Evolutionary conservation across 2,329 filamentous ascomycete species (phyloP), one percentile per base, ranked within the genome.

Genomic region (Colletotrichum sp.): DNA sequence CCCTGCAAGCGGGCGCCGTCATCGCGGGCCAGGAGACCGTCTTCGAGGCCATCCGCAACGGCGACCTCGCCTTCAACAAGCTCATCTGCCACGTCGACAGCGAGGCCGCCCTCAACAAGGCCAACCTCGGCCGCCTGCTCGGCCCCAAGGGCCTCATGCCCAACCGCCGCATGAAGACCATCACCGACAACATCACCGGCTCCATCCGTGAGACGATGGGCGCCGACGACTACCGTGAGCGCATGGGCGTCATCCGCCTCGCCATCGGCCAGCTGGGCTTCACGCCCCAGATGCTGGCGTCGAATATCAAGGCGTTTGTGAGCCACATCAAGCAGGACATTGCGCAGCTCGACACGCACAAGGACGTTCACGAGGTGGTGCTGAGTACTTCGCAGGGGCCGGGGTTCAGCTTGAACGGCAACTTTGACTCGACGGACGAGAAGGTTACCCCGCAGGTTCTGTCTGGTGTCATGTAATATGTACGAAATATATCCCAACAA

Each of bases 111-210:
- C 88, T 99, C 81, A 94, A 94, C 83, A 96, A 97, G 88, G 94
- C 96, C 44, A 92, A 91, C 1, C 85, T 99, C 78, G 96, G 94
- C 78, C 91, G 94, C 79, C 90, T 98, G 59, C 89, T 99, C 24
- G 97, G 97, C 81, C 97, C 98, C 62, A 93, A 92, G 85, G 96
- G 96, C 4, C 86, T 99, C 82, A 99, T 99, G 97, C 97, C 97
- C 8, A 98, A 92, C 83, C 87, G 91, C 76, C 98, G 98, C 89
- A 92, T 92, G 77, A 96, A 95, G 78, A 99, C 97, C 1, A 94
- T 99, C 72, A 95, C 98, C 28, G 94, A 91, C 82, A 94, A 98
- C 83, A 91, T 98, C 18, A 90, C 90, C 70, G 85, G 89, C n/a
- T 90, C 93, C 39, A 94, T 99, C 81, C 92, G 91, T 81, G 95